A percentile compares a stretch with the other conserved stretches of the same genome.
Evolutionary conservation across 31 red algal genomes (phyloP).

Genomic region (Asparagopsis taxiformis): DNA sequence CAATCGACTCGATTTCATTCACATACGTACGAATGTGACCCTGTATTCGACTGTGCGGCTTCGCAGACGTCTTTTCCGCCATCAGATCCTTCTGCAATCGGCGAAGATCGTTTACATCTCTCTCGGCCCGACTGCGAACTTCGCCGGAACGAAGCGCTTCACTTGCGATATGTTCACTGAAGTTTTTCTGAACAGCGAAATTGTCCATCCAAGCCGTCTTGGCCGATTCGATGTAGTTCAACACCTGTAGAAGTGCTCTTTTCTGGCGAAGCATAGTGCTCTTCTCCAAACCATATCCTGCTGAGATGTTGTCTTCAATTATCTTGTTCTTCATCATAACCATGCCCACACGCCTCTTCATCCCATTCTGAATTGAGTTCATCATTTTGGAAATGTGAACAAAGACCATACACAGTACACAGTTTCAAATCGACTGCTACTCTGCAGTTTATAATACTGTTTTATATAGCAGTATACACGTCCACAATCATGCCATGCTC

Average conservation of each 20-base stretch:
- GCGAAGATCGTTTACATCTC: neutral
- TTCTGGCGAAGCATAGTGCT: neutral
- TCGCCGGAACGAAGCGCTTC: neutral
- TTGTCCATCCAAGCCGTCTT: neutral
- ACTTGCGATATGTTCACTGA: neutral
- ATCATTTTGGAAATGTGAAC: slow-evolving; percentile 3
- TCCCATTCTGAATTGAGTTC: neutral
- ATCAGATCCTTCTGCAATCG: neutral
- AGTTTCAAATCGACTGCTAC: no score
- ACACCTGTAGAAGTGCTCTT: neutral
- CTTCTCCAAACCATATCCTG: slow-evolving; percentile 3
- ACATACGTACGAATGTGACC: neutral
- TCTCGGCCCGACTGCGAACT: neutral
- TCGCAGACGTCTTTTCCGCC: neutral
- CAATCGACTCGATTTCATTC: slow-evolving; percentile 5
- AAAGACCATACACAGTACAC: neutral
- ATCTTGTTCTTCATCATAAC: no score
- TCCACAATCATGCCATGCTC: no score
- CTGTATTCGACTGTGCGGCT: neutral
- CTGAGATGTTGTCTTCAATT: neutral
- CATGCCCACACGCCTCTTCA: neutral
- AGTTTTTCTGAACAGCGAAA: neutral
- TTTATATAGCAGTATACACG: no score
- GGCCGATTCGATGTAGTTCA: neutral
- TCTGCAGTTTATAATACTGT: no score